A percentile compares a stretch with the other conserved stretches of the same genome.
These are phyloP conservation scores for Ustilago cynodontis DNA, from an alignment of 1,284 basidiomycete genomes.

Conservation along the genomic window DNA sequence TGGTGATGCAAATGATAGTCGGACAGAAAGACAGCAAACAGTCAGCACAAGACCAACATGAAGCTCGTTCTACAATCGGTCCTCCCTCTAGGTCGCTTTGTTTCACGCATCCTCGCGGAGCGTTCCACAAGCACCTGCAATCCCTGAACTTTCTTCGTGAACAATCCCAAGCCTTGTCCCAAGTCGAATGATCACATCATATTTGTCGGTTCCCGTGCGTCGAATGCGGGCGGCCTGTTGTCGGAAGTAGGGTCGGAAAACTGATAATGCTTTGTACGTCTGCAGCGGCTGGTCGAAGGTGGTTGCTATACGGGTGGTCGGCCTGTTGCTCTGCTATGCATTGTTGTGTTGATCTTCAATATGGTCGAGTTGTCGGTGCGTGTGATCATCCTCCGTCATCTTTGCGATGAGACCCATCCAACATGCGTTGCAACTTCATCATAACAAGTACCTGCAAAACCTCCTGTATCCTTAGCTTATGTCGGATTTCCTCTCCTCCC, in stretches of 20 bases:
- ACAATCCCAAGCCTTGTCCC: neutral
- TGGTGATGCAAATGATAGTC: constrained; percentile 26
- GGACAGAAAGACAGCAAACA: constrained; percentile 59
- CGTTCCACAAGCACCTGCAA: constrained; percentile 33
- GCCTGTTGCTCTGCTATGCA: constrained; percentile 3
- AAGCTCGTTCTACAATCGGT: constrained; percentile 48
- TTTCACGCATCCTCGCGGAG: constrained; percentile 42
- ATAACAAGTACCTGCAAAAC: constrained; percentile 29
- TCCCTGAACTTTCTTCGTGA: neutral
- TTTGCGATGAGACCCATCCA: neutral
- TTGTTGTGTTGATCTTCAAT: constrained; percentile 11
- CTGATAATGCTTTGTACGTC: neutral
- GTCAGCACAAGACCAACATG: constrained; percentile 61
- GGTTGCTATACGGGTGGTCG: neutral
- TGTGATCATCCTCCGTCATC: constrained; percentile 40
- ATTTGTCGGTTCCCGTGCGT: neutral
- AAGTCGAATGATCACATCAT: constrained; percentile 22
- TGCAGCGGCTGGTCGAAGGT: neutral
- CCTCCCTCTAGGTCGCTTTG: constrained; percentile 18
- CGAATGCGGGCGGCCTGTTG: neutral
- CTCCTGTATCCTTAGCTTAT: constrained; percentile 22
- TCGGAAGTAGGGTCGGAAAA: neutral
- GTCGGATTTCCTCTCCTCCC: constrained; percentile 25
- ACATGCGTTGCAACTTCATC: constrained; percentile 1
- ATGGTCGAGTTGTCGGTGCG: constrained; percentile 12